Conservation (phyloP, 306 rosid genomes). For the Macrotyloma uniflorum region DNA sequence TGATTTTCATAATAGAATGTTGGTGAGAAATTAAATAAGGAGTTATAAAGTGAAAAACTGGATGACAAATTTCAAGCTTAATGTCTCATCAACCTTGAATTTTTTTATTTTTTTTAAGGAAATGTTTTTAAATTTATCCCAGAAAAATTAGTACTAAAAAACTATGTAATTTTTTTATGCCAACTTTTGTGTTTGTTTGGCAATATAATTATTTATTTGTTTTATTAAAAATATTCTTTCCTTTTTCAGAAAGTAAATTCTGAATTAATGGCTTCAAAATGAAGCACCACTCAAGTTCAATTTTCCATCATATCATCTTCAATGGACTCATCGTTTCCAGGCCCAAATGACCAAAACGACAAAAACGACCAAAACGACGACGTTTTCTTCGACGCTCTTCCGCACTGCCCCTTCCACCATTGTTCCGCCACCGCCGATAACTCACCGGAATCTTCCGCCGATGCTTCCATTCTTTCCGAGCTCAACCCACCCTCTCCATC, state of each 20-base stretch:
- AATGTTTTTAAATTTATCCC: not conserved
- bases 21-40: no score
- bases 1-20: no score
- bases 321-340: conserved; percentile 55
- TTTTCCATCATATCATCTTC: not conserved
- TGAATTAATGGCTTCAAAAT: not conserved
- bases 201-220: not conserved
- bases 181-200: not conserved
- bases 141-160: not conserved
- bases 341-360: conserved; percentile 46
- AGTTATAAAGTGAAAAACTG: no score
- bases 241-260: conserved; percentile 4
- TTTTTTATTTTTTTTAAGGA: not conserved
- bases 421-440: conserved; percentile 28
- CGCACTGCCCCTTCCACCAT: conserved; percentile 46
- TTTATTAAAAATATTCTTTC: not conserved
- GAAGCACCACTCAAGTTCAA: not conserved
- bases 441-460: conserved; percentile 45
- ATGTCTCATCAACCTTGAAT: no score
- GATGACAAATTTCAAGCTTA: no score
- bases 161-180: not conserved
- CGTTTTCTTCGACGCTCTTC: conserved; percentile 59
- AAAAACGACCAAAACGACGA: conserved; percentile 47
- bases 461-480: conserved; percentile 34
- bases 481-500: conserved; percentile 17